These are phyloP conservation scores for Pyrenula aspistea DNA, from an alignment of 495 filamentous ascomycete species.

Conservation along the genomic window DNA sequence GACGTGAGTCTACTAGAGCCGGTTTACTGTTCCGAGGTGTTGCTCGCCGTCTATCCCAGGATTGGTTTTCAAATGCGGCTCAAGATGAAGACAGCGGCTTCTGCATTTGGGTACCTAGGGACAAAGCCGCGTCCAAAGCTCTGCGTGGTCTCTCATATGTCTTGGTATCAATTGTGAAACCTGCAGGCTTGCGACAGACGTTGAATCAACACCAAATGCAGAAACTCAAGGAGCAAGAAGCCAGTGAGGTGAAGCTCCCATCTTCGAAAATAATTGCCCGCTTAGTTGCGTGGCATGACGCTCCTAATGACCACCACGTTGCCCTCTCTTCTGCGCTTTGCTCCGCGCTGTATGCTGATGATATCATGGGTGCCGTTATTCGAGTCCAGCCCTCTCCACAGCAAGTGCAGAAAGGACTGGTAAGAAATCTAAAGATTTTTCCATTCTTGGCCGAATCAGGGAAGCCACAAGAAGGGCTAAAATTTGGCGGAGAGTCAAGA, in stretches of 20 bases:
- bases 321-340: slow-evolving; percentile 69
- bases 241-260: slow-evolving; percentile 43
- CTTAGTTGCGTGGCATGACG: slow-evolving; percentile 69
- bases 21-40: slow-evolving; percentile 68
- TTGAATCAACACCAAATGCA: slow-evolving; percentile 63
- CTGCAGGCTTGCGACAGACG: slow-evolving; percentile 63
- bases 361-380: slow-evolving; percentile 76
- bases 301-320: slow-evolving; percentile 65
- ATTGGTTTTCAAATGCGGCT: slow-evolving; percentile 59
- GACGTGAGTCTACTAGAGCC: slow-evolving; percentile 43
- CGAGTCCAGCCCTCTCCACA: slow-evolving; percentile 66
- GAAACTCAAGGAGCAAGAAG: slow-evolving; percentile 43
- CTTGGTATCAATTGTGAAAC: slow-evolving; percentile 64
- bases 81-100: slow-evolving; percentile 48
- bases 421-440: slow-evolving; percentile 55
- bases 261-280: slow-evolving; percentile 65
- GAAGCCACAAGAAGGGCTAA: slow-evolving; percentile 51
- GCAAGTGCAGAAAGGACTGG: slow-evolving; percentile 39
- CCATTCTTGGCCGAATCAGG: slow-evolving; percentile 53
- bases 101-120: slow-evolving; percentile 72
- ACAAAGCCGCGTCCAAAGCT: slow-evolving; percentile 52
- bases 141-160: slow-evolving; percentile 64
- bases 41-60: slow-evolving; percentile 48
- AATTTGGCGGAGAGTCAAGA: slow-evolving; percentile 80
- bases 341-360: slow-evolving; percentile 51